Percentiles rank a stretch among this genome's conserved stretches.
Conservation (phyloP, 2,329 filamentous ascomycete genomes). For the Neospermospora avenae region DNA sequence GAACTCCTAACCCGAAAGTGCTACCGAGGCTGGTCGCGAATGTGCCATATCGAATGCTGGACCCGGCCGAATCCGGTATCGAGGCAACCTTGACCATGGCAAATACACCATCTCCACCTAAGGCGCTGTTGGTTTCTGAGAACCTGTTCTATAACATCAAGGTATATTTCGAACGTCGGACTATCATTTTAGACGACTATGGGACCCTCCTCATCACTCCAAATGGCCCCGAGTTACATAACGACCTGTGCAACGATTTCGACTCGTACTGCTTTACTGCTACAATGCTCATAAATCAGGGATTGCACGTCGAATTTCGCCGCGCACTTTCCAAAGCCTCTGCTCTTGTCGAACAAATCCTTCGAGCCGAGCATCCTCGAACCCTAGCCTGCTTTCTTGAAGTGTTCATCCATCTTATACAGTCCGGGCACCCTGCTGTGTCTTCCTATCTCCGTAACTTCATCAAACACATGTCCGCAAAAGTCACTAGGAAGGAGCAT, state of each 20-base stretch:
- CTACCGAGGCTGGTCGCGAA: background rate
- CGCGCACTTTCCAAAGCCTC: constrained; percentile 18
- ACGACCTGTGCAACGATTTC: constrained; percentile 7
- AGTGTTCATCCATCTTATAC: constrained; percentile 17
- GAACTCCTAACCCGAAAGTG: no score
- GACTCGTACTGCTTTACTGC: constrained; percentile 12
- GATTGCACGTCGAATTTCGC: constrained; percentile 15
- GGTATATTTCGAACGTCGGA: constrained; percentile 10
- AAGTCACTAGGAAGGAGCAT: constrained; percentile 6
- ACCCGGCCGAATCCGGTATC: background rate
- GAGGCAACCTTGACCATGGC: background rate
- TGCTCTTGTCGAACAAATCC: constrained; percentile 11
- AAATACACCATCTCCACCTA: constrained; percentile 6
- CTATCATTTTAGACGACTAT: background rate
- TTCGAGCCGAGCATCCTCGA: constrained; percentile 17
- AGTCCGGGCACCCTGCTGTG: constrained; percentile 10
- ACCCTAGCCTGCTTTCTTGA: constrained; percentile 18
- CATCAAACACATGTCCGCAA: constrained; percentile 14
- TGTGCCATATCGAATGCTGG: background rate
- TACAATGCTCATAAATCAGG: constrained; percentile 3
- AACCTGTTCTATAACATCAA: constrained; percentile 14
- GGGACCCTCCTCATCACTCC: background rate
- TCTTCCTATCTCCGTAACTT: constrained; percentile 11
- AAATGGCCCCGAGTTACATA: background rate
- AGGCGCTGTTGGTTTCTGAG: constrained; percentile 11